Evolutionary conservation across 2,329 filamentous ascomycete genomes (phyloP).

Genomic region (Trichoderma harzianum): DNA sequence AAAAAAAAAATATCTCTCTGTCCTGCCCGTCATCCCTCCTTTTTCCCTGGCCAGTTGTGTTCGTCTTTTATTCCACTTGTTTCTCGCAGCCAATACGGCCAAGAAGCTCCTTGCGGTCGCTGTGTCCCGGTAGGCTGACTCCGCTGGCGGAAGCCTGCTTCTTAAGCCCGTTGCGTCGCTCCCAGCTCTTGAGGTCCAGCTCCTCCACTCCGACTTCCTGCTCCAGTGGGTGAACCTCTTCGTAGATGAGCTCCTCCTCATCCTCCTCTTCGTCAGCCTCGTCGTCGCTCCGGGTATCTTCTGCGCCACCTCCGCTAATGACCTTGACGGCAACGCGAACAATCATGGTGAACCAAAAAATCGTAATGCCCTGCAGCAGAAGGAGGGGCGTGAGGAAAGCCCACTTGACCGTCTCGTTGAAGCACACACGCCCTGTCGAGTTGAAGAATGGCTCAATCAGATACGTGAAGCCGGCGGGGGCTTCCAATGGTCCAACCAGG

Average conservation of each 20-base stretch:
- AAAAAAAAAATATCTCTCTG: neutral
- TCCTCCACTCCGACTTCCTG: constrained; percentile 73
- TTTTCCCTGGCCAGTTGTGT: neutral
- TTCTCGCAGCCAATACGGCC: constrained; percentile 82
- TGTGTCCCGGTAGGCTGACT: constrained; percentile 66
- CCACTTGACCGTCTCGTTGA: constrained; percentile 69
- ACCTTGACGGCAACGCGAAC: constrained; percentile 78
- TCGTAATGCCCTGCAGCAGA: constrained; percentile 72
- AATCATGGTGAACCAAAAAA: constrained; percentile 90
- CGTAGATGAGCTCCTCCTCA: constrained; percentile 52
- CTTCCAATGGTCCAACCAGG: constrained; percentile 50
- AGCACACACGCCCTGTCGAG: constrained; percentile 73
- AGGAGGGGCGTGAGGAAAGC: constrained; percentile 74
- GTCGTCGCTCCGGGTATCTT: constrained; percentile 84
- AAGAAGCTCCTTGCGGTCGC: constrained; percentile 75
- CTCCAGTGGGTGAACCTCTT: constrained; percentile 58
- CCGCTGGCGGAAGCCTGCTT: constrained; percentile 52
- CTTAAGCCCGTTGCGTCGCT: constrained; percentile 53
- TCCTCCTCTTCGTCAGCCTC: constrained; percentile 68
- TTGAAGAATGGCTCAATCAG: constrained; percentile 72
- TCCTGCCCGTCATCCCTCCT: neutral
- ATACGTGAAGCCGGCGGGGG: constrained; percentile 53
- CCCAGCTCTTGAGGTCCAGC: constrained; percentile 64
- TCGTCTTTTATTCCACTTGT: constrained; percentile 49
- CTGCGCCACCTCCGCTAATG: constrained; percentile 69